These are phyloP conservation scores for Furculomyces boomerangus DNA, from an alignment of 371 early-diverging fungal genomes.

Conservation along the genomic window DNA sequence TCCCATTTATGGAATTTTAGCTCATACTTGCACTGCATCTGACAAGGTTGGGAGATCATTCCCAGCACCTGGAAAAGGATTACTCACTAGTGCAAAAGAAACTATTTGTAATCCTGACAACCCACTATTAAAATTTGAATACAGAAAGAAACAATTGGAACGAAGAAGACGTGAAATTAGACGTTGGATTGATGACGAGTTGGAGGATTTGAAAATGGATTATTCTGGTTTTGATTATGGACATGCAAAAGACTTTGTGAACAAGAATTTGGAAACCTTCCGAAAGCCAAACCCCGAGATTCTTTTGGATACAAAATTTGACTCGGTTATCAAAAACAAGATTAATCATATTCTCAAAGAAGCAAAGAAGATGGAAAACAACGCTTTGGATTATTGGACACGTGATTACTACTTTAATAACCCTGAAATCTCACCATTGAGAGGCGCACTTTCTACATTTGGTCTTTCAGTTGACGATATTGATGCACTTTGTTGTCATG, in stretches of 20 bases:
- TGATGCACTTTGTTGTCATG: constrained; percentile 85
- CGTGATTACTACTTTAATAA: constrained; percentile 70
- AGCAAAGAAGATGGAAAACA: constrained; percentile 61
- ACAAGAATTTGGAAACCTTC: not conserved
- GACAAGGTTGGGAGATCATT: constrained; percentile 88
- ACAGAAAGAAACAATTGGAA: constrained; percentile 67
- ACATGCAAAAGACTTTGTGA: not conserved
- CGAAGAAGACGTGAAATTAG: constrained; percentile 63
- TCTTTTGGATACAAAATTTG: not conserved
- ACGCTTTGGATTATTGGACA: constrained; percentile 55
- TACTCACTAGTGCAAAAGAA: constrained; percentile 82
- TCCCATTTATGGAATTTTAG: constrained; percentile 87
- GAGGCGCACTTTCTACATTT: constrained; percentile 72
- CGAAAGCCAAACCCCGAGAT: not conserved
- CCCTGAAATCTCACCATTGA: constrained; percentile 60
- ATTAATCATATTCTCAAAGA: constrained; percentile 64
- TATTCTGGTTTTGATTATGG: not conserved
- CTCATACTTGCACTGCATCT: constrained; percentile 76
- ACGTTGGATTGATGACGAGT: constrained; percentile 46
- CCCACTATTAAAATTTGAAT: constrained; percentile 66
- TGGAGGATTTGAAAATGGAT: constrained; percentile 33
- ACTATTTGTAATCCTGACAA: constrained; percentile 30
- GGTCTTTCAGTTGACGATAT: constrained; percentile 82
- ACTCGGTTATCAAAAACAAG: constrained; percentile 32
- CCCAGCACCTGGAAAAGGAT: constrained; percentile 90